Conservation (phyloP, 78 protist species). For the Creolimax fragrantissima region DNA sequence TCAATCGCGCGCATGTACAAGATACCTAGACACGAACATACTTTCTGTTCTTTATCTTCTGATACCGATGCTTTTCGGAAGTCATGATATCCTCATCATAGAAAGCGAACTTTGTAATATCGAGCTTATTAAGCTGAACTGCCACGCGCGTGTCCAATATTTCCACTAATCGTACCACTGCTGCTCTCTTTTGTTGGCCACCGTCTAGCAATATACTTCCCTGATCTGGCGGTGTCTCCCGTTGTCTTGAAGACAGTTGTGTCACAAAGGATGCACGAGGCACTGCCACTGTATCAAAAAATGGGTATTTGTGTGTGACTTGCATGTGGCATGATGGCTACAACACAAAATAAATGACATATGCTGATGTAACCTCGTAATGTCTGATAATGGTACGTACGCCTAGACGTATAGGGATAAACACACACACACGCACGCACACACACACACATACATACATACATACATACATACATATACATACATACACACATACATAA, state of each 20-base stretch:
- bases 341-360: too few relatives aligned
- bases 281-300: too few relatives aligned
- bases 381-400: background rate
- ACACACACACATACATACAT: background rate
- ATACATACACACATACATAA: background rate
- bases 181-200: background rate
- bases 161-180: background rate
- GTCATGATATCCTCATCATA: constrained; percentile 11
- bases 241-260: too few relatives aligned
- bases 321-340: too few relatives aligned
- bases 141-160: background rate
- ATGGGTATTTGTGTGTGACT: too few relatives aligned
- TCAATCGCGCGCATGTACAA: too few relatives aligned
- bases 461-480: background rate
- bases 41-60: background rate
- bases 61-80: background rate
- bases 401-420: background rate
- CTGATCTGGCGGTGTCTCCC: too few relatives aligned
- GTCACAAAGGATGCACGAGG: too few relatives aligned
- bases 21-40: too few relatives aligned
- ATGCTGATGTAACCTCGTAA: too few relatives aligned
- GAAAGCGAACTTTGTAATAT: background rate
- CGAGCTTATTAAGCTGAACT: background rate
- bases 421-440: background rate
- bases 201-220: too few relatives aligned